Base-by-base conservation (phyloP, 768 basidiomycete genomes). In the Leucogyrophana mollusca region DNA sequence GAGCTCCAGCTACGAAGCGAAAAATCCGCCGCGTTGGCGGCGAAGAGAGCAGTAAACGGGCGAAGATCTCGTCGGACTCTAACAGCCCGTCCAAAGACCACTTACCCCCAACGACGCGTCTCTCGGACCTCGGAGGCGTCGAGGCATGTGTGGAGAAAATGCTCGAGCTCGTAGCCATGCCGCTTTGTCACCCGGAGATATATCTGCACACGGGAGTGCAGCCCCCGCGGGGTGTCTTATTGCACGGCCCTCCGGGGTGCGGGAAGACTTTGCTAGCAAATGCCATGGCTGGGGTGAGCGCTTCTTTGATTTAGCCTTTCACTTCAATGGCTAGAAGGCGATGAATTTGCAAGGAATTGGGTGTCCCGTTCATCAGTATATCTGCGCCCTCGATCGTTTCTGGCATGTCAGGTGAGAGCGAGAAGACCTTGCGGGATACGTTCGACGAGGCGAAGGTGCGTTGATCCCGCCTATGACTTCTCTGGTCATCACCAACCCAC, bases 361-460 rank as follows among this genome's bases (percentile, higher is more conserved):
- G 84, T 3, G 74, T 95, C 2, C 94, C 95, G 0, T 97, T 99
- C 60, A 94, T 99, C 53, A 89, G 73, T 41, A 84, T 99, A 50
- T 95, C 95, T 3, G 95, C 95, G 0, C 96, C 96, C 0, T 91
- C 90, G 0, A 87, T 99, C 48, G 93, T 99, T 7, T 94, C 90
- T 2, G 95, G 96, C 1, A 96, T 98, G 93, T 96, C 93, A 0
- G 96, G 96, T 37, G 96, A 99, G 66, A 94, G 92, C 0, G 96
- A 99, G 63, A 98, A 95, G 72, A 94, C 93, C 0, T 70, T 99
- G 4, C 73, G 96, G 34, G 95, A 97, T 59, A 94, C 92, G 0
- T 99, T 99, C 59, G 95, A 96, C 23, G 95, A 98, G 64, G 96
- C 96, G 5, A 94, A 92, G 71, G 93, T 92, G 23, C 4, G 73